Percentiles rank a stretch among this genome's conserved stretches.
Evolutionary conservation across 2,329 filamentous ascomycete genomes (phyloP).

Genomic region (Colletotrichum horii): DNA sequence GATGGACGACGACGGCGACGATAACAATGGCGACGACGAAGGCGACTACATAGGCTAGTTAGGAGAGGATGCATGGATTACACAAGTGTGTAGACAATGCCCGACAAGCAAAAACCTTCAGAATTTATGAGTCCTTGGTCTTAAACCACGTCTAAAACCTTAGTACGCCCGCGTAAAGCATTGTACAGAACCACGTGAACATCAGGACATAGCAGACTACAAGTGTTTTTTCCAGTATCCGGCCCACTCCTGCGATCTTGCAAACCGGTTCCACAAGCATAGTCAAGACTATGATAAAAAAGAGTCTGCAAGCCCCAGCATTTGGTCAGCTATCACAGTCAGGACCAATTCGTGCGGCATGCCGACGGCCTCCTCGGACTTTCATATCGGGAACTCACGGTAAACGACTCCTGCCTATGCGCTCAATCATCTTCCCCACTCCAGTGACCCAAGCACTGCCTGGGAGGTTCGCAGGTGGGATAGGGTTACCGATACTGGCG

Average conservation of each 20-base stretch:
- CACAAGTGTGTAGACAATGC: too few relatives aligned
- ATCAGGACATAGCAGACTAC: background rate
- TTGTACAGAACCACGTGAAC: background rate
- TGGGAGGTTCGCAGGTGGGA: background rate
- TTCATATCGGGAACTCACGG: background rate
- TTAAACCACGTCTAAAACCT: background rate
- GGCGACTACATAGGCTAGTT: too few relatives aligned
- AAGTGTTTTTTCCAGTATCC: background rate
- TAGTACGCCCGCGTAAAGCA: background rate
- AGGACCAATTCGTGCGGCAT: background rate
- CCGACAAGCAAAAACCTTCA: background rate
- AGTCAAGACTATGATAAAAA: background rate
- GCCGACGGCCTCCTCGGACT: background rate
- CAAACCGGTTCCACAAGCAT: background rate
- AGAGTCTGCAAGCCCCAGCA: background rate
- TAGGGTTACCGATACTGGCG: background rate
- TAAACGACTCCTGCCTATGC: background rate
- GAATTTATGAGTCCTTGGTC: background rate
- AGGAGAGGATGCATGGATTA: too few relatives aligned
- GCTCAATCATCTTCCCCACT: background rate
- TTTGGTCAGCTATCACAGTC: background rate
- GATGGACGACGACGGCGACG: too few relatives aligned
- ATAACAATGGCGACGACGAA: too few relatives aligned
- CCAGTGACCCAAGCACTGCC: background rate
- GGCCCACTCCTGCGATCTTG: background rate